Evolutionary conservation across 352 stramenopile genomes (phyloP).

Genomic region (Pseudoperonospora humuli): DNA sequence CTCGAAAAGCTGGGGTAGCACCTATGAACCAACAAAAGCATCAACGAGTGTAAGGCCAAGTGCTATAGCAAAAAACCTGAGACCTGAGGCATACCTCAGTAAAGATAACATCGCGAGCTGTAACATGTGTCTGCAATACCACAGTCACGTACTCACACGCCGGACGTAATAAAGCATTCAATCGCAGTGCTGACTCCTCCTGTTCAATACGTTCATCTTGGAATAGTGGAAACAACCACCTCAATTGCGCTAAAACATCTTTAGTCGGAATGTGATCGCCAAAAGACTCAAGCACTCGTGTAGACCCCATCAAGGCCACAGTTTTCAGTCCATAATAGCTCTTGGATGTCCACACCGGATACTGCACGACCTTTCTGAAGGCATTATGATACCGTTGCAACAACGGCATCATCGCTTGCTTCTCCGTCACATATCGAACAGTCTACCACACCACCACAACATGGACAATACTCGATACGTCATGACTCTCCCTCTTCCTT

Average conservation of each 20-base stretch:
- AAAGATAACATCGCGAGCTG: conserved; percentile 32
- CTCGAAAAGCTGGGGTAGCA: conserved; percentile 37
- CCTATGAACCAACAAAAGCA: conserved; percentile 7
- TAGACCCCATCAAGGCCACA: conserved; percentile 62
- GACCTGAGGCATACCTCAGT: conserved; percentile 20
- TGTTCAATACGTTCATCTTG: conserved; percentile 7
- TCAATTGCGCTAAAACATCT: conserved; percentile 39
- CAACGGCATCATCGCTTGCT: conserved; percentile 46
- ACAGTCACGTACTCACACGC: conserved; percentile 58
- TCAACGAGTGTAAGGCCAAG: not conserved
- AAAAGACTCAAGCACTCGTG: conserved; percentile 62
- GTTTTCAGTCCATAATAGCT: conserved; percentile 28
- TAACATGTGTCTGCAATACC: conserved; percentile 52
- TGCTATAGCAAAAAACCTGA: not conserved
- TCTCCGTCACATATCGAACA: conserved; percentile 69
- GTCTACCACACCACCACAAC: conserved; percentile 24
- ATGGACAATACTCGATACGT: not conserved
- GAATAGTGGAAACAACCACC: conserved; percentile 52
- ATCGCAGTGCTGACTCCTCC: conserved; percentile 10
- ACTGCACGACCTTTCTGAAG: conserved; percentile 46
- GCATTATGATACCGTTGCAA: conserved; percentile 41
- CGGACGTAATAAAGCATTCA: conserved; percentile 53
- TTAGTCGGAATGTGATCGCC: conserved; percentile 24
- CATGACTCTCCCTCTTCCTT: too few species aligned
- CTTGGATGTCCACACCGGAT: conserved; percentile 37